These are phyloP conservation scores for Alternaria sp. DNA, from an alignment of 2,329 filamentous ascomycete genomes.

Conservation along the genomic window DNA sequence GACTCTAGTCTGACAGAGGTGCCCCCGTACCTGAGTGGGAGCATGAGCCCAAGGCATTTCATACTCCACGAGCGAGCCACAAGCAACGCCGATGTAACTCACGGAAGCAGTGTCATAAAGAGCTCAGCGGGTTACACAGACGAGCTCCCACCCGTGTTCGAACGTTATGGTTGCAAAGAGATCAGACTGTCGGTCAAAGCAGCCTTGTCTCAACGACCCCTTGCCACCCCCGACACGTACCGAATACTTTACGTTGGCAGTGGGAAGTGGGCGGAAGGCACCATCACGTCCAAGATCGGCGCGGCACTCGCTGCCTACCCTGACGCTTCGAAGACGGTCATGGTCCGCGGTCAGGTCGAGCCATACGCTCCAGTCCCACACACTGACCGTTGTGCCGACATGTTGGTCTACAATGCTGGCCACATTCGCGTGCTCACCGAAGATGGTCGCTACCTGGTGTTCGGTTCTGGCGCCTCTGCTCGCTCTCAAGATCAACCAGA, in stretches of 20 bases:
- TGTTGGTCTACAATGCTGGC: constrained; percentile 19
- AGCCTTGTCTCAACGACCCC: constrained; percentile 33
- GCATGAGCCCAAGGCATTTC: constrained; percentile 30
- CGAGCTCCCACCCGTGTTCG: constrained; percentile 36
- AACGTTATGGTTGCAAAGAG: constrained; percentile 36
- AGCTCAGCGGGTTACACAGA: constrained; percentile 32
- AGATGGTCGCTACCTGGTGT: constrained; percentile 33
- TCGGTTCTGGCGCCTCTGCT: constrained; percentile 21
- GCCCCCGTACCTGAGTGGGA: constrained; percentile 33
- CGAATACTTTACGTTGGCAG: constrained; percentile 46
- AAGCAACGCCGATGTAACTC: constrained; percentile 18
- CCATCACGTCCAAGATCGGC: constrained; percentile 41
- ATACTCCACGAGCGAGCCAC: constrained; percentile 36
- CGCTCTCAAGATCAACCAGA: constrained; percentile 29
- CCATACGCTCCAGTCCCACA: constrained; percentile 41
- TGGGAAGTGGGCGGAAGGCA: constrained; percentile 41
- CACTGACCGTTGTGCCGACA: constrained; percentile 36
- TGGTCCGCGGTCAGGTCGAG: constrained; percentile 47
- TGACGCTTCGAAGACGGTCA: constrained; percentile 44
- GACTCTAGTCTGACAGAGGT: constrained; percentile 44
- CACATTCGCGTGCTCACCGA: constrained; percentile 30
- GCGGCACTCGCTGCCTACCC: constrained; percentile 43
- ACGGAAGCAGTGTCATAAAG: constrained; percentile 33
- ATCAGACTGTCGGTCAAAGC: constrained; percentile 42
- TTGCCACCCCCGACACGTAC: constrained; percentile 41